A percentile compares a stretch with the other conserved stretches of the same genome.
These are phyloP conservation scores for Zymoseptoria brevis DNA, from an alignment of 2,329 filamentous ascomycete genomes.

Conservation along the genomic window DNA sequence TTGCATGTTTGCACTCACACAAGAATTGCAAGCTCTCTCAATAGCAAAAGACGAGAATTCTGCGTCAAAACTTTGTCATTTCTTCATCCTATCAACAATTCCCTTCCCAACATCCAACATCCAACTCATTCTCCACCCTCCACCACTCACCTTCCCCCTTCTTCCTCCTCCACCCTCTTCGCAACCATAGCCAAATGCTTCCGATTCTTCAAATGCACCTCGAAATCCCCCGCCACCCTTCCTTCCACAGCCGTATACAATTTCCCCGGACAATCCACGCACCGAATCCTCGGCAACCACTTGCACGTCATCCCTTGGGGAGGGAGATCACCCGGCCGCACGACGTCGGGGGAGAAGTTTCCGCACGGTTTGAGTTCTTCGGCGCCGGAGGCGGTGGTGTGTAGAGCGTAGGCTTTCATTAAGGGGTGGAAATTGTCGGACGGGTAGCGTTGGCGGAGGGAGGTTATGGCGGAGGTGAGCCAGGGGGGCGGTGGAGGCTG, in stretches of 20 bases:
- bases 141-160: conserved; percentile 1
- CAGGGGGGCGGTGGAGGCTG: conserved; percentile 75
- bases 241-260: conserved; percentile 85
- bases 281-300: conserved; percentile 83
- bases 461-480: conserved; percentile 66
- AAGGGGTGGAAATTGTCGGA: conserved; percentile 78
- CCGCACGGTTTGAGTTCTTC: neutral
- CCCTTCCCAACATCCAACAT: neutral
- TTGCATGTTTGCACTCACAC: too few relatives aligned
- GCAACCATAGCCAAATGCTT: conserved; percentile 46
- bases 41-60: neutral
- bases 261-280: conserved; percentile 86
- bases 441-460: conserved; percentile 62
- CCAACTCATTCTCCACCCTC: neutral
- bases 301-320: conserved; percentile 64
- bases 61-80: neutral
- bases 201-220: conserved; percentile 82
- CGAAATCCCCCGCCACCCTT: conserved; percentile 80
- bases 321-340: conserved; percentile 40
- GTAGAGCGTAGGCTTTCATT: conserved; percentile 69
- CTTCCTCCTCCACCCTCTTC: neutral
- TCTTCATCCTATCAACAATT: neutral
- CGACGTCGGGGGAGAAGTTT: neutral
- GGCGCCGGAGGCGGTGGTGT: conserved; percentile 24
- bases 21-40: too few relatives aligned